Percentiles rank a stretch among this genome's conserved stretches.
Conservation (phyloP, 331 rosid genomes). For the Saraca asoca region DNA sequence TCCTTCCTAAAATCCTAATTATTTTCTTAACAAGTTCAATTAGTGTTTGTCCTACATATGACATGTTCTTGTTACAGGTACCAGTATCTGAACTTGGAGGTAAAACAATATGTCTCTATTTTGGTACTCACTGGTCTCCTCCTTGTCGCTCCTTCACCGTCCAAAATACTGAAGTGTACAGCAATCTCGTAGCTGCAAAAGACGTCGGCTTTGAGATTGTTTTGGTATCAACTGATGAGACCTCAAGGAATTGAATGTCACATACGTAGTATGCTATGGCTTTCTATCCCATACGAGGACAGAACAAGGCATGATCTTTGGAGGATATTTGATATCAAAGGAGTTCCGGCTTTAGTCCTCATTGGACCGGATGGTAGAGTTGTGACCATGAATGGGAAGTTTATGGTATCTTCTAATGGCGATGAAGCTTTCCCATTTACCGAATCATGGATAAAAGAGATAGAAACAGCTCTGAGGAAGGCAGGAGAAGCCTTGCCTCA, state of each 20-base stretch:
- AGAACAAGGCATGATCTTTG: conserved; percentile 72
- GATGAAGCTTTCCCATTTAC: conserved; percentile 89
- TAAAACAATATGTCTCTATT: conserved; percentile 76
- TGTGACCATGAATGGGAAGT: conserved; percentile 55
- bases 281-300: conserved; percentile 71
- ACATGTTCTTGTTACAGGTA: conserved; percentile 47
- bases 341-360: conserved; percentile 70
- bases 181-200: conserved; percentile 42
- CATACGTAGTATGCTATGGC: conserved; percentile 75
- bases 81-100: conserved; percentile 62
- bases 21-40: no score
- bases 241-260: conserved; percentile 62
- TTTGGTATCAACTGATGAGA: conserved; percentile 76
- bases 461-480: conserved; percentile 64
- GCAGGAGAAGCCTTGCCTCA: conserved; percentile 85
- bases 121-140: conserved; percentile 87
- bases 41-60: no score
- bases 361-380: conserved; percentile 80
- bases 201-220: conserved; percentile 59
- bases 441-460: conserved; percentile 59
- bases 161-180: conserved; percentile 68
- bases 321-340: conserved; percentile 69
- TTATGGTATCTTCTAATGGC: conserved; percentile 64
- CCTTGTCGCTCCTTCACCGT: conserved; percentile 71
- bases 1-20: no score